A percentile compares a stretch with the other conserved stretches of the same genome.
phyloP scores from a whole-genome alignment of 257 asterid genomes.

The Petunia axillaris region DNA sequence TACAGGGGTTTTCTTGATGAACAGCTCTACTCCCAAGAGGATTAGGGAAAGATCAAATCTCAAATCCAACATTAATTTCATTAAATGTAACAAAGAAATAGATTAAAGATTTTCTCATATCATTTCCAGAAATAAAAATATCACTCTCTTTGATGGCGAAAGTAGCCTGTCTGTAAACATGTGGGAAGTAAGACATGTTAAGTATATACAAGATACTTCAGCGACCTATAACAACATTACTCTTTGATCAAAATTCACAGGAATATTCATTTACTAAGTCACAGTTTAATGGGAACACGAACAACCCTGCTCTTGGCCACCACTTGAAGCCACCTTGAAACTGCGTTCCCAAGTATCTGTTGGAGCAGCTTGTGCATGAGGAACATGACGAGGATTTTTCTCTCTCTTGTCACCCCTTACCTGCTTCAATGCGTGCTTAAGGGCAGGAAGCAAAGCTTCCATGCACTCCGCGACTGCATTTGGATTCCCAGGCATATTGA shows the following conservation, averaged over 20 bases:
- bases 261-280: neutral
- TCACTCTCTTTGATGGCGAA: too few species aligned
- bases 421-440: slow-evolving; percentile 91
- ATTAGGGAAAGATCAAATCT: neutral
- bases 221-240: neutral
- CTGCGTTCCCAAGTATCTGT: slow-evolving; percentile 50
- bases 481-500: slow-evolving; percentile 99
- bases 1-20: neutral
- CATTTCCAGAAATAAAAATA: too few species aligned
- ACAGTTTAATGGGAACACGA: slow-evolving; percentile 44
- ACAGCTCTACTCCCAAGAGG: too few species aligned
- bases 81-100: neutral
- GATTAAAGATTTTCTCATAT: neutral
- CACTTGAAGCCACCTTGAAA: slow-evolving; percentile 37
- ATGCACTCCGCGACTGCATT: slow-evolving; percentile 94
- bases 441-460: slow-evolving; percentile 92
- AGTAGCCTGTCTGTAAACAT: too few species aligned
- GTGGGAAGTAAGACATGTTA: neutral
- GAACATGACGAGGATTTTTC: slow-evolving; percentile 51
- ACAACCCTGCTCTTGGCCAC: slow-evolving; percentile 34
- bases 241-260: neutral
- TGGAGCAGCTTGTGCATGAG: slow-evolving; percentile 49
- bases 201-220: neutral
- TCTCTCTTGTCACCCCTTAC: slow-evolving; percentile 59
- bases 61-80: neutral